phyloP scores from a whole-genome alignment of 768 basidiomycete species.

The Lyophyllum semitale region DNA sequence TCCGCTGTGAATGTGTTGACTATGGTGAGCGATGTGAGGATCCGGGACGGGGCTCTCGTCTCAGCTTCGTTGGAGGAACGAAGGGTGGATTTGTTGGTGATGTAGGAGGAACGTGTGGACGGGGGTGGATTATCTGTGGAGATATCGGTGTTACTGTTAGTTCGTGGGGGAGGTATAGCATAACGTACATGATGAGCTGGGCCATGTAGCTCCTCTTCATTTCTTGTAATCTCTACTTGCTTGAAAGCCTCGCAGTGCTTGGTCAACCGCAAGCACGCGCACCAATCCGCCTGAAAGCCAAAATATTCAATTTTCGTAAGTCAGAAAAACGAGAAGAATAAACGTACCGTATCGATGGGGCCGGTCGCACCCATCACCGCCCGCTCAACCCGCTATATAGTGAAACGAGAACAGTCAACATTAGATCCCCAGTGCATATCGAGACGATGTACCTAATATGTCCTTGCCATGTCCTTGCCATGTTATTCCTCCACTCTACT shows the following conservation, averaged over 20 bases:
- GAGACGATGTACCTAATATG: too few relatives aligned
- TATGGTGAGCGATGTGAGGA: too few relatives aligned
- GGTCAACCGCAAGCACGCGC: conserved; percentile 69
- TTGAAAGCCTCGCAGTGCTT: conserved; percentile 67
- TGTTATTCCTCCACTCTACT: too few relatives aligned
- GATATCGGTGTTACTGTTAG: conserved; percentile 1
- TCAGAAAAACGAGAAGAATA: too few relatives aligned
- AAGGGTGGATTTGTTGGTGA: conserved; percentile 59
- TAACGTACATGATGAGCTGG: conserved; percentile 51
- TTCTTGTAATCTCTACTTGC: conserved; percentile 61
- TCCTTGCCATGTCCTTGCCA: too few relatives aligned
- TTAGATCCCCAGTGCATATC: too few relatives aligned
- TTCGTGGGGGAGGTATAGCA: background rate
- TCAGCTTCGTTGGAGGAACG: conserved; percentile 78
- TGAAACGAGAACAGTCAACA: too few relatives aligned
- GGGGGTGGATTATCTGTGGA: conserved; percentile 37
- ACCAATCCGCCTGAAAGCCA: conserved; percentile 75
- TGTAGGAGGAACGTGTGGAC: conserved; percentile 58
- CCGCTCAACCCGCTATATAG: too few relatives aligned
- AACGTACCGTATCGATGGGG: too few relatives aligned
- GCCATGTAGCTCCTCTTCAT: conserved; percentile 47
- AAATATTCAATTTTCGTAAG: too few relatives aligned
- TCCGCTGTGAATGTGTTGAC: too few relatives aligned
- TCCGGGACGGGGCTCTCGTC: conserved; percentile 63
- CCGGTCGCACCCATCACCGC: too few relatives aligned